Percentiles rank a stretch among this genome's conserved stretches.
These are phyloP conservation scores for Plasmodium ovale DNA, from an alignment of 169 alveolate species.

Conservation along the genomic window DNA sequence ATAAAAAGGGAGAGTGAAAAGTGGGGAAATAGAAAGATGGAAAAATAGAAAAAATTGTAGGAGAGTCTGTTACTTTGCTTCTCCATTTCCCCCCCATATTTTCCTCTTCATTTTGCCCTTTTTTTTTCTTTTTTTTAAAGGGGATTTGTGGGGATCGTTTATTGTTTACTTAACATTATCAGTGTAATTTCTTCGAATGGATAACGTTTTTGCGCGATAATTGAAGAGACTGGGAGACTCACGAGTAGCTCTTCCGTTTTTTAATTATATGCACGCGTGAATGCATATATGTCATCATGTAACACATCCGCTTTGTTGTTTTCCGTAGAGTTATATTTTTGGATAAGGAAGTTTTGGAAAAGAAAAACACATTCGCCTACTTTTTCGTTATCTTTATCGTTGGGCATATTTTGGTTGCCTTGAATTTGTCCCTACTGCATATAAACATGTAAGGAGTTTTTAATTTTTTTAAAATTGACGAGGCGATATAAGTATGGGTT, in stretches of 20 bases:
- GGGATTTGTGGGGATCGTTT: conserved; percentile 76
- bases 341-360: conserved; percentile 49
- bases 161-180: conserved; percentile 62
- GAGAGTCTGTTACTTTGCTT: no score
- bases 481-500: no score
- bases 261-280: not conserved
- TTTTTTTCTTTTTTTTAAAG: conserved; percentile 37
- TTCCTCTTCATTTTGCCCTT: not conserved
- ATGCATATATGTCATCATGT: not conserved
- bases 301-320: not conserved
- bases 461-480: no score
- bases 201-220: not conserved
- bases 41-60: no score
- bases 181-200: conserved; percentile 18
- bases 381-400: conserved; percentile 42
- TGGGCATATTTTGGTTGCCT: conserved; percentile 67
- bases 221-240: not conserved
- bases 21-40: not conserved
- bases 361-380: conserved; percentile 58
- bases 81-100: no score
- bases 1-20: not conserved
- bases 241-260: not conserved
- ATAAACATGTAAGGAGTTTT: conserved; percentile 27
- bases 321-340: conserved; percentile 42
- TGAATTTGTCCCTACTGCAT: conserved; percentile 64